Percentiles rank a stretch among this genome's conserved stretches.
These are phyloP conservation scores for Yarrowia divulgata DNA, from an alignment of 805 yeast genomes.

Conservation along the genomic window DNA sequence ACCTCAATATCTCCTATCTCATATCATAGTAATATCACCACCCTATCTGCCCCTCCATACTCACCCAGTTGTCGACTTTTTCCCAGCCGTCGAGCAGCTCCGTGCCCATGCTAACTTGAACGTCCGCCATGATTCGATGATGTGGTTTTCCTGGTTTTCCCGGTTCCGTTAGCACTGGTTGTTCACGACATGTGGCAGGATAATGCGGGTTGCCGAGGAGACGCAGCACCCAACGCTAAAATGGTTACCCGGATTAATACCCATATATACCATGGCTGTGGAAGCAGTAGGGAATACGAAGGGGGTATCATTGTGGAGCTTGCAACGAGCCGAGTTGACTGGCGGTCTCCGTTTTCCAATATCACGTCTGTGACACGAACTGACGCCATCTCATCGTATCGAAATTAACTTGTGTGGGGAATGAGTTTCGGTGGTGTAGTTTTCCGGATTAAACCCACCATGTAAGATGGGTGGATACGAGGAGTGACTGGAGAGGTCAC, in stretches of 20 bases:
- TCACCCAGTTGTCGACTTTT: constrained; percentile 78
- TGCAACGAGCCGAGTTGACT: background rate
- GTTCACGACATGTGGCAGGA: constrained; percentile 33
- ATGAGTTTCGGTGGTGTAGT: background rate
- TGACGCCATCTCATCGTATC: background rate
- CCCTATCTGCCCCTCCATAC: constrained; percentile 30
- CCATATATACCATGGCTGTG: background rate
- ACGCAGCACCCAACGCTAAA: constrained; percentile 6
- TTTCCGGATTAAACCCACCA: constrained; percentile 4
- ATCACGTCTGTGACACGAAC: constrained; percentile 14
- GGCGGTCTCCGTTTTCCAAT: background rate
- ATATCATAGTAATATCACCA: too few relatives aligned
- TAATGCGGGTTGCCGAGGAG: constrained; percentile 31
- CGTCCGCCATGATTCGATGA: constrained; percentile 23
- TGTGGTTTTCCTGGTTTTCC: background rate
- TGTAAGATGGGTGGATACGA: too few relatives aligned
- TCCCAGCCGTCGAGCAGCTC: constrained; percentile 63
- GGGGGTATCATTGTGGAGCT: background rate
- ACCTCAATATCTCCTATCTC: background rate
- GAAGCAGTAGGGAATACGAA: too few relatives aligned
- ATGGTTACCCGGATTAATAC: constrained; percentile 20
- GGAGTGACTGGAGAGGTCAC: too few relatives aligned
- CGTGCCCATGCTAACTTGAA: constrained; percentile 37
- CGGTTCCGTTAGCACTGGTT: background rate
- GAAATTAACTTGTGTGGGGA: constrained; percentile 29